Percentiles rank a stretch among this genome's conserved stretches.
Conservation (phyloP, 768 basidiomycete species). For the Pleurotus pulmonarius region DNA sequence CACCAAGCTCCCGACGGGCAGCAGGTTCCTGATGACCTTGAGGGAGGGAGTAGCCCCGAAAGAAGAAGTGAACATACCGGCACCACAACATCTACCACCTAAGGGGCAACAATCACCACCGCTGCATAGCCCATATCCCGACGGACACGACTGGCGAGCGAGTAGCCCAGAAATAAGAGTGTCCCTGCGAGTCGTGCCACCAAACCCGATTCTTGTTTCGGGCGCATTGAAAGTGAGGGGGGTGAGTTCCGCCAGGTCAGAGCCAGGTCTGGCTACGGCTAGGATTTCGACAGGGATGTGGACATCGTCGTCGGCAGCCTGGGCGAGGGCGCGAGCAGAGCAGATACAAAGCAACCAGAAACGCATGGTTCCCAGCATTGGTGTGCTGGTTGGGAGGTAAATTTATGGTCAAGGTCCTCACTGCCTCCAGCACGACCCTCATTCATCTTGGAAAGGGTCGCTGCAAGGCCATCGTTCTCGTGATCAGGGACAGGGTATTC, state of each 20-base stretch:
- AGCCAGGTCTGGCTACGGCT: neutral
- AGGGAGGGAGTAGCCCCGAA: neutral
- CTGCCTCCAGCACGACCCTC: no score
- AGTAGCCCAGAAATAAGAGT: neutral
- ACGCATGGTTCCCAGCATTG: neutral
- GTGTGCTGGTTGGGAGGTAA: no score
- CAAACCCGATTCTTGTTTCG: neutral
- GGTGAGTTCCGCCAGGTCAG: neutral
- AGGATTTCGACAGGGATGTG: neutral
- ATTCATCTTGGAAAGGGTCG: no score
- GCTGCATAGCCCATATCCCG: neutral
- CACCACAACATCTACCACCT: conserved; percentile 4
- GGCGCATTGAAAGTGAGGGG: neutral
- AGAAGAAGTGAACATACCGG: neutral
- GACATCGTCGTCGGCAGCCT: neutral
- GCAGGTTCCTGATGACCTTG: neutral
- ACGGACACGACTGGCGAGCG: conserved; percentile 2
- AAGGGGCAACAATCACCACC: conserved; percentile 3
- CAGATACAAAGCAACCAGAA: neutral
- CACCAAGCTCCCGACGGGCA: neutral
- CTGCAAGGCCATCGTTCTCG: no score
- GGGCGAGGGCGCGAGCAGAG: neutral
- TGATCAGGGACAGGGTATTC: no score
- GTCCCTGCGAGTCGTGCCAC: neutral
- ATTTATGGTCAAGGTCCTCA: no score